Conservation (phyloP, 768 basidiomycete genomes). For the Tulasnella sp. region DNA sequence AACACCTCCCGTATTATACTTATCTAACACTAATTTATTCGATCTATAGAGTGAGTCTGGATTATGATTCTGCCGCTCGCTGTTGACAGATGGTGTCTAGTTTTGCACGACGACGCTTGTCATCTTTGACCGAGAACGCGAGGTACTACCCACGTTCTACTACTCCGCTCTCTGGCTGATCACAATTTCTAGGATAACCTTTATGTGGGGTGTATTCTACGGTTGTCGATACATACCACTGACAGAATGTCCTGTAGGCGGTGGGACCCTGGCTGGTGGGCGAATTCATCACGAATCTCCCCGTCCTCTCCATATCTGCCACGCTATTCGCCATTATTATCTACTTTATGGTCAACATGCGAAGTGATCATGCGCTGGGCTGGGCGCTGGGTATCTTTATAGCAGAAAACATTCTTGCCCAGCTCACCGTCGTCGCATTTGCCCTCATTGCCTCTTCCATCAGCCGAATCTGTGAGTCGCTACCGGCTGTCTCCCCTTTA, state of each 20-base stretch:
- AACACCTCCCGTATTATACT: slow-evolving; percentile 25
- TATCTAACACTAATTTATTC: slow-evolving; percentile 23
- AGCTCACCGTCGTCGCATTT: slow-evolving; percentile 21
- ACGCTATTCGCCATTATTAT: slow-evolving; percentile 20
- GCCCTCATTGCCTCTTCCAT: slow-evolving; percentile 26
- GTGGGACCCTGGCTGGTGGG: slow-evolving; percentile 31
- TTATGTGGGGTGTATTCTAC: slow-evolving; percentile 16
- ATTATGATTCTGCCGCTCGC: slow-evolving; percentile 1
- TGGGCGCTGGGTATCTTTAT: slow-evolving; percentile 28
- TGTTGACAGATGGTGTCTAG: slow-evolving; percentile 5
- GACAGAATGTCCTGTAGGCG: slow-evolving; percentile 10
- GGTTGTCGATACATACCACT: not conserved
- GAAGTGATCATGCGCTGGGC: slow-evolving; percentile 28
- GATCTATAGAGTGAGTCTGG: slow-evolving; percentile 9
- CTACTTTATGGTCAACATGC: slow-evolving; percentile 27
- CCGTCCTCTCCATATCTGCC: slow-evolving; percentile 29
- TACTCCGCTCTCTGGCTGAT: slow-evolving; percentile 15
- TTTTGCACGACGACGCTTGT: slow-evolving; percentile 27
- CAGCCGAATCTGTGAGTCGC: slow-evolving; percentile 23
- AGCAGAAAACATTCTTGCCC: slow-evolving; percentile 25
- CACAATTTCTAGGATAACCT: slow-evolving; percentile 14
- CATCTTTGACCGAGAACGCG: slow-evolving; percentile 37
- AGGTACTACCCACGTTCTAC: too few relatives aligned
- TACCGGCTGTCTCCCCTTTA: not conserved
- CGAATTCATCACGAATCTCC: slow-evolving; percentile 29